A percentile compares a stretch with the other conserved stretches of the same genome.
Evolutionary conservation across 768 basidiomycete species (phyloP).

Genomic region (Chalciporus piperatus): DNA sequence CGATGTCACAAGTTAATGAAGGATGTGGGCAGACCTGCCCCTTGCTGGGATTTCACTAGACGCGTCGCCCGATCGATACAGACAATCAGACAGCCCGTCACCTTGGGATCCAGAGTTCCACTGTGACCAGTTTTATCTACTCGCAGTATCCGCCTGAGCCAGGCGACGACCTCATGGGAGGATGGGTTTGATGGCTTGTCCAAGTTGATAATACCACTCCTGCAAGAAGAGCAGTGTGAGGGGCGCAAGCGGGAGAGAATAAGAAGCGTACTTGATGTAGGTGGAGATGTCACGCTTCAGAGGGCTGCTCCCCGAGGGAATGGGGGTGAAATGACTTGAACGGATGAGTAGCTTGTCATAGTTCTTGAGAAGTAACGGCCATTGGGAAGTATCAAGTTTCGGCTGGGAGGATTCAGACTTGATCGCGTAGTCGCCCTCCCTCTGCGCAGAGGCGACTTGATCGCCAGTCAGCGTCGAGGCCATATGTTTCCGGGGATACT

Average conservation of each 20-base stretch:
- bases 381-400: conserved; percentile 89
- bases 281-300: conserved; percentile 89
- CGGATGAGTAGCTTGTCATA: conserved; percentile 96
- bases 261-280: conserved; percentile 77
- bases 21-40: conserved; percentile 67
- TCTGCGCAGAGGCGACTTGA: conserved; percentile 72
- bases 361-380: conserved; percentile 97
- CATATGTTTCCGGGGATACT: conserved; percentile 10
- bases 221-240: conserved; percentile 30
- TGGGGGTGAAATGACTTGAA: conserved; percentile 97
- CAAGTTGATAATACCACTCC: conserved; percentile 97
- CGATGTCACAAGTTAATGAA: neutral
- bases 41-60: conserved; percentile 97
- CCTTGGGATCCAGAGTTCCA: conserved; percentile 97
- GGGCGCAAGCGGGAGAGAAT: neutral
- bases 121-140: conserved; percentile 99
- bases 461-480: conserved; percentile 48
- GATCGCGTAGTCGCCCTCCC: conserved; percentile 74
- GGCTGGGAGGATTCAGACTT: conserved; percentile 75
- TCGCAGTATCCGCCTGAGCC: conserved; percentile 94
- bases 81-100: conserved; percentile 97
- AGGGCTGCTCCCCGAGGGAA: conserved; percentile 90
- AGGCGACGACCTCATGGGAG: conserved; percentile 98
- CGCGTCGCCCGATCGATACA: conserved; percentile 99
- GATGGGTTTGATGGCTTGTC: conserved; percentile 99